Evolutionary conservation across 2,329 filamentous ascomycete genomes (phyloP).

Genomic region (Colletotrichum viniferum): DNA sequence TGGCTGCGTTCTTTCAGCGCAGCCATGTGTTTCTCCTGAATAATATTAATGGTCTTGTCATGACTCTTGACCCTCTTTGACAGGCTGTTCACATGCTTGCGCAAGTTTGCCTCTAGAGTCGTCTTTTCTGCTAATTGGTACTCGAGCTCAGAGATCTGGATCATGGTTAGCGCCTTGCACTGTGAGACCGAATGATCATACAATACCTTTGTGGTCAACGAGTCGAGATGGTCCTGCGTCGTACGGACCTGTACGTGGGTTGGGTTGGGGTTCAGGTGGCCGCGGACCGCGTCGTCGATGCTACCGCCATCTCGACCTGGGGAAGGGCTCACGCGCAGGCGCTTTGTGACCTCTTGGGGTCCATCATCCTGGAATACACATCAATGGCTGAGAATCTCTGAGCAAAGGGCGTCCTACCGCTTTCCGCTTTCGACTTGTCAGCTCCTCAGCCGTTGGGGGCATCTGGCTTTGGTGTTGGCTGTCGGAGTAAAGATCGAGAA

Average conservation of each 20-base stretch:
- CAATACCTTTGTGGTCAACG: conserved; percentile 41
- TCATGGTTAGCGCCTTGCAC: neutral
- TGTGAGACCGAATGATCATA: neutral
- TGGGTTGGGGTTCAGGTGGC: conserved; percentile 7
- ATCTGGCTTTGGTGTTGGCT: conserved; percentile 34
- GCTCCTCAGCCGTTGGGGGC: conserved; percentile 5
- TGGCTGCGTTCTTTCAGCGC: conserved; percentile 55
- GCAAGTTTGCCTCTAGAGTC: conserved; percentile 19
- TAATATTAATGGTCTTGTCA: conserved; percentile 44
- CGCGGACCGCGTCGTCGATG: conserved; percentile 6
- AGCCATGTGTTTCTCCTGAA: conserved; percentile 52
- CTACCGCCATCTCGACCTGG: neutral
- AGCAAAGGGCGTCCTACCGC: neutral
- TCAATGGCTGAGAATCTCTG: neutral
- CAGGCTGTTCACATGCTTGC: conserved; percentile 19
- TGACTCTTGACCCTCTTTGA: conserved; percentile 47
- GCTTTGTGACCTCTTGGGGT: neutral
- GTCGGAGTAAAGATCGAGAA: conserved; percentile 52
- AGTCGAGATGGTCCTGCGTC: conserved; percentile 34
- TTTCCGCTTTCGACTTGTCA: conserved; percentile 16
- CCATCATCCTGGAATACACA: neutral
- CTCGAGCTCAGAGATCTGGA: conserved; percentile 42
- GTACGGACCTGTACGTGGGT: conserved; percentile 6
- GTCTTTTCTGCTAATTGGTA: conserved; percentile 34
- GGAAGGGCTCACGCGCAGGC: conserved; percentile 4